Evolutionary conservation across 2,329 filamentous ascomycete genomes (phyloP).

Genomic region (Chaetomium strumarium): DNA sequence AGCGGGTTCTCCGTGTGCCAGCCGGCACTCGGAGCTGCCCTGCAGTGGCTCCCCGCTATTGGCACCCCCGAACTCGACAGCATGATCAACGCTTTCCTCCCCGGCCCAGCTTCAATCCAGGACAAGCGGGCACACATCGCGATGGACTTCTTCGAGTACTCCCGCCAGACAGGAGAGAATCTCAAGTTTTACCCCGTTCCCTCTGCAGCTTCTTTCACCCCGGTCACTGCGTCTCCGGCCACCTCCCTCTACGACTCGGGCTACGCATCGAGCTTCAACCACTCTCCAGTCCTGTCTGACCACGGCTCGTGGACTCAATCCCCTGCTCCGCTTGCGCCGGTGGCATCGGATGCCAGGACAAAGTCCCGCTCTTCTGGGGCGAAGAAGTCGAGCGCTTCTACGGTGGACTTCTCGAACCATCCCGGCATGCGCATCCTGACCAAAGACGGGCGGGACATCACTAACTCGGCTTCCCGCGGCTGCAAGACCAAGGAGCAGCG

Average conservation of each 20-base stretch:
- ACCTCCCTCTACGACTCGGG: constrained; percentile 42
- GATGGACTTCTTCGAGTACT: constrained; percentile 54
- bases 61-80: constrained; percentile 55
- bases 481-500: constrained; percentile 64
- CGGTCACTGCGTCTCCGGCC: constrained; percentile 40
- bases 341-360: constrained; percentile 27
- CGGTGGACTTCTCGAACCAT: constrained; percentile 45
- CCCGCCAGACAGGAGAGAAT: constrained; percentile 47
- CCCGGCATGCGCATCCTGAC: constrained; percentile 64
- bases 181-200: constrained; percentile 57
- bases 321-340: constrained; percentile 25
- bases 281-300: constrained; percentile 45
- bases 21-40: constrained; percentile 47
- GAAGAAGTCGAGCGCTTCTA: constrained; percentile 24
- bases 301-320: constrained; percentile 41
- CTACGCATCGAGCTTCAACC: constrained; percentile 42
- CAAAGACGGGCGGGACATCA: constrained; percentile 56
- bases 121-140: constrained; percentile 55
- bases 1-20: constrained; percentile 57
- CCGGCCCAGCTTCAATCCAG: constrained; percentile 46
- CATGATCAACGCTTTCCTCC: constrained; percentile 53
- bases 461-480: constrained; percentile 54
- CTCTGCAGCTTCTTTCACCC: constrained; percentile 32
- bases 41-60: constrained; percentile 63
- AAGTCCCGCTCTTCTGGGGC: constrained; percentile 19